Conservation (phyloP, 148 eudicot genomes). For the Pouteria glomerata region DNA sequence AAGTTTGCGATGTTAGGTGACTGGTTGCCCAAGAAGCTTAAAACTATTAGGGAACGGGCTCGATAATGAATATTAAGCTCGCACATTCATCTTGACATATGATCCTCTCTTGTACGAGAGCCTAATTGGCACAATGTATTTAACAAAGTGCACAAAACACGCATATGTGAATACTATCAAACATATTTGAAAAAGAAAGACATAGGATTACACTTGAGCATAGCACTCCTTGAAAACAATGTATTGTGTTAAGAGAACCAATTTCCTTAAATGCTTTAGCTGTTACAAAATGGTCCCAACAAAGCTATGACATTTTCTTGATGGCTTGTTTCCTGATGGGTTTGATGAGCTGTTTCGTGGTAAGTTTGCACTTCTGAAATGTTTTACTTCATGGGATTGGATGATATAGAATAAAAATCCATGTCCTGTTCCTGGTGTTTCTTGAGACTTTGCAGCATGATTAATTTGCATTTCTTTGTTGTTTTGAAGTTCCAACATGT, state of each 20-base stretch:
- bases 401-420: no score
- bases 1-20: background rate
- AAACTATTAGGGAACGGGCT: background rate
- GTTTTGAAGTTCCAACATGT: background rate
- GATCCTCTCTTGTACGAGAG: background rate
- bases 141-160: background rate
- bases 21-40: background rate
- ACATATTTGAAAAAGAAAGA: background rate
- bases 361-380: no score
- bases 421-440: no score
- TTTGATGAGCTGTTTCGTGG: no score
- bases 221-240: no score
- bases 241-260: no score
- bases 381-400: no score
- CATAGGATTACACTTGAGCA: background rate
- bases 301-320: no score
- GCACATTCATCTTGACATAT: background rate
- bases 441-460: background rate
- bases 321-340: no score
- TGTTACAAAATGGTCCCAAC: no score
- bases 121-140: background rate
- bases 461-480: no score
- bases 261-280: no score
- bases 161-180: background rate
- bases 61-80: background rate